Base-by-base conservation (phyloP, 2,329 filamentous ascomycete species). In the Stemphylium beticola region DNA sequence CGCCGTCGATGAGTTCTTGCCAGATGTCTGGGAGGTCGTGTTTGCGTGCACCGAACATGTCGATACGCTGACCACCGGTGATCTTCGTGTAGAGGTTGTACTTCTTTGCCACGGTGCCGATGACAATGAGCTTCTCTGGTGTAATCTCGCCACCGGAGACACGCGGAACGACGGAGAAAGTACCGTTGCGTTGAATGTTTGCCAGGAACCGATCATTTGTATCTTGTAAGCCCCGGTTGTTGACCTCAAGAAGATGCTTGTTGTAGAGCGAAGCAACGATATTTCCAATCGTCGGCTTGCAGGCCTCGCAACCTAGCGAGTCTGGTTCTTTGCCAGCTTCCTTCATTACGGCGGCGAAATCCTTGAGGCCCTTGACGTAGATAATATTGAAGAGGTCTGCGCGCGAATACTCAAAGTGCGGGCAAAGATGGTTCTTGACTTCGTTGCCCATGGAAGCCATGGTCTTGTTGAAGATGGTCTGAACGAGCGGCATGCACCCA, bases 131-230 rank as follows among this genome's bases (percentile, higher is more conserved):
- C 73, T 91, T 92, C 43, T 95, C 90, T 0, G 92, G 87, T 0
- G 91, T 95, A 68, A 96, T 95, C 75, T 96, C 92, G 55, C 92
- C 92, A 40, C 85, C 92, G 2, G 91, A 83, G 1, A 96, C 86
- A 39, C 92, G 87, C 2, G 92, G 92, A 0, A 96, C 84, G 10
- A 96, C 92, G 1, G 90, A 93, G 76, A 92, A 96, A 0, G 92
- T 96, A 36, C 92, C 92, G 74, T 96, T 92, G 33, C 92, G 85
- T 74, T 96, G 92, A 50, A 96, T 95, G 72, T 96, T 96, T 46
- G 87, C 92, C 44, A 96, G 78, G 74, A 90, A 96, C 39, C 88
- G 83, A 74, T 96, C 93, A 72, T 96, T 96, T 4, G 92, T 96
- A 56, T 96, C 92, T 74, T 96, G 92, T 0, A 96, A 82, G 18